A percentile compares a stretch with the other conserved stretches of the same genome.
Conservation (phyloP, 768 basidiomycete genomes). For the Russula brevipes region DNA sequence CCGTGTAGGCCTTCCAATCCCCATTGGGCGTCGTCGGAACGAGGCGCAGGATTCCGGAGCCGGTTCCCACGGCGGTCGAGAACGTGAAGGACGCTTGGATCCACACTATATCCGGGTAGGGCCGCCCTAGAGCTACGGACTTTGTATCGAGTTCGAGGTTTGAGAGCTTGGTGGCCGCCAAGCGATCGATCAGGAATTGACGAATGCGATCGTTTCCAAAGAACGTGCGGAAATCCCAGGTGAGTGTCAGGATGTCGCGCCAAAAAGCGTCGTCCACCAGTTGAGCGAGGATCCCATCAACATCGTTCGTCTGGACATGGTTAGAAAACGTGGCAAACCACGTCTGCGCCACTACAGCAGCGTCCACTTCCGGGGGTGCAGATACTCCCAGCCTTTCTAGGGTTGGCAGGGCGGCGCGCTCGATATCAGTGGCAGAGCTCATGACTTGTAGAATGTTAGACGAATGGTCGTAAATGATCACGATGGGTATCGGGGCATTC, state of each 20-base stretch:
- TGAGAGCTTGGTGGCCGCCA: slow-evolving; percentile 29
- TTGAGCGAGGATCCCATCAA: slow-evolving; percentile 18
- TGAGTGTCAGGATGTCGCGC: slow-evolving; percentile 58
- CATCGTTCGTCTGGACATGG: slow-evolving; percentile 15
- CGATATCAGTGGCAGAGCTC: slow-evolving; percentile 9
- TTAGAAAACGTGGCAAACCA: slow-evolving; percentile 28
- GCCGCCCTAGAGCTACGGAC: slow-evolving; percentile 27
- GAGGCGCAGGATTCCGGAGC: slow-evolving; percentile 43
- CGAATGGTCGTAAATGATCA: not conserved
- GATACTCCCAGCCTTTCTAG: slow-evolving; percentile 24
- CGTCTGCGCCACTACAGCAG: slow-evolving; percentile 20
- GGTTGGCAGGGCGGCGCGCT: slow-evolving; percentile 23
- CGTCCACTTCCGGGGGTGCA: slow-evolving; percentile 15
- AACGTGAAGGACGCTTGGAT: slow-evolving; percentile 44
- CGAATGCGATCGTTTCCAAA: slow-evolving; percentile 39
- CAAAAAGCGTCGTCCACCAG: slow-evolving; percentile 41
- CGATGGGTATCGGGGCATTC: not conserved
- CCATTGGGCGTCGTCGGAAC: slow-evolving; percentile 40
- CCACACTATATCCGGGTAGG: slow-evolving; percentile 38
- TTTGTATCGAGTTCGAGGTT: slow-evolving; percentile 29
- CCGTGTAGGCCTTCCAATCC: slow-evolving; percentile 44
- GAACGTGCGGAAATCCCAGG: slow-evolving; percentile 60
- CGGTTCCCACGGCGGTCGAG: slow-evolving; percentile 37
- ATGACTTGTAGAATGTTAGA: slow-evolving; percentile 1
- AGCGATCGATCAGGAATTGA: slow-evolving; percentile 44